Evolutionary conservation across 495 filamentous ascomycete genomes (phyloP).

Genomic region (Penicillium alfredii): DNA sequence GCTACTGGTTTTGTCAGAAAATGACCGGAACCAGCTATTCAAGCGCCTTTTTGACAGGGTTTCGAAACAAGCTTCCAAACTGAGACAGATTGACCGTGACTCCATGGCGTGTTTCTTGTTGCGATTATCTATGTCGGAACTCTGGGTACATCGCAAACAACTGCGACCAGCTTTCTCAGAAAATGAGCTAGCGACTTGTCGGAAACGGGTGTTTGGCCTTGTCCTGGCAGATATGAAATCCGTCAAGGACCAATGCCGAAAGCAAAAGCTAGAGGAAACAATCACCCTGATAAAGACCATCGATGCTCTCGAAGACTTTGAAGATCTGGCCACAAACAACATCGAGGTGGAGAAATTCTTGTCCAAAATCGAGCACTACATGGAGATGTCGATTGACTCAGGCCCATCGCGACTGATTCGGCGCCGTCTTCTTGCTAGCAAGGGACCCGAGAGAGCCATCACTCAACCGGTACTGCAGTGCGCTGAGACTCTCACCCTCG

Average conservation of each 20-base stretch:
- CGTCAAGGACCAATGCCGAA: conserved; percentile 37
- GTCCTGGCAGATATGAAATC: conserved; percentile 36
- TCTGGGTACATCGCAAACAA: conserved; percentile 33
- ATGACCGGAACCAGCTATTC: conserved; percentile 30
- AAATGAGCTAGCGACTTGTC: conserved; percentile 28
- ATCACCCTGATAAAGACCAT: conserved; percentile 40
- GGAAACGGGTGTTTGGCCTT: conserved; percentile 31
- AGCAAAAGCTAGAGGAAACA: conserved; percentile 37
- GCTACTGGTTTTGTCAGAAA: conserved; percentile 31
- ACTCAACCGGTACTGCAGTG: conserved; percentile 30
- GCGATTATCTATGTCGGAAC: conserved; percentile 34
- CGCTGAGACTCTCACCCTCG: conserved; percentile 33
- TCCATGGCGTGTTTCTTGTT: conserved; percentile 39
- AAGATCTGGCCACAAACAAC: conserved; percentile 34
- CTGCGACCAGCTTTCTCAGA: conserved; percentile 27
- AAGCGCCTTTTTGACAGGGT: conserved; percentile 34
- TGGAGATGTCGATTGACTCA: conserved; percentile 36
- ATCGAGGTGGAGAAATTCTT: conserved; percentile 36
- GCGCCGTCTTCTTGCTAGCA: conserved; percentile 34
- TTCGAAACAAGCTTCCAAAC: conserved; percentile 29
- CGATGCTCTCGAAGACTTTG: conserved; percentile 42
- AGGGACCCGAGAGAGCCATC: conserved; percentile 25
- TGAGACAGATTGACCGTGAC: conserved; percentile 32
- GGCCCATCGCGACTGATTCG: conserved; percentile 32
- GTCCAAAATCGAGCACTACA: conserved; percentile 35